Base-by-base conservation (phyloP, 129 eudicot genomes). In the Deinandra increscens region DNA sequence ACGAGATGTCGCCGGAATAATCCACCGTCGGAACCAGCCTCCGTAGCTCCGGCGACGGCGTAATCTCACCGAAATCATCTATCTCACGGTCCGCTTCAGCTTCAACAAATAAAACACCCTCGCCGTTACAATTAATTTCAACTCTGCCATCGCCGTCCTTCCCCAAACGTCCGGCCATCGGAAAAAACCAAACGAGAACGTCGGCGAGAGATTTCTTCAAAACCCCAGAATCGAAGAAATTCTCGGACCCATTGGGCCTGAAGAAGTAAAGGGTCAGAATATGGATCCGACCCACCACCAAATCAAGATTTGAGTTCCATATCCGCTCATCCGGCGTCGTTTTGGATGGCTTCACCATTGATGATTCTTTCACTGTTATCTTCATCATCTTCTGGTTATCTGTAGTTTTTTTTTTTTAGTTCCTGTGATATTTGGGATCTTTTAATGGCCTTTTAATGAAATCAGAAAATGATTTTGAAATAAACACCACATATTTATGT, bases 241-340 rank as follows among this genome's bases (percentile, higher is more conserved):
- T 33, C 0, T 20, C 13, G 8, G 81, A 80, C 14, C 78, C 81
- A 9, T 65, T 80, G 12, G 81, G 80, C 13, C 51, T 46, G 61
- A 51, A 81, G 63, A 81, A 81, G 43, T 77, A 81, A 0, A 83
- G 76, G 3, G 82, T 75, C 36, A 75, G 36, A 4, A 72, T 66
- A 33, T 83, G 87, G 53, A 75, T 65, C 22, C 81, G 60, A 9
- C 78, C 78, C 3, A 79, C 83, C 11, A 79, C 69, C 15, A 79
- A 23, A 26, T 83, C 87, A 29, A 83, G 41, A 54, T 83, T 79
- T 0, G 87, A 83, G 70, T 61, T 79, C 87, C 87, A 83, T 3
- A 82, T 69, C 58, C 53, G 69, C 42, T 51, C 17, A 0, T 38
- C 8, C n/a, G 85, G 85, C 1, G 85, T 72, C 5, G 73, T 15